Evolutionary conservation across 2,329 filamentous ascomycete species (phyloP).

Genomic region (Plectosphaerella plurivora): DNA sequence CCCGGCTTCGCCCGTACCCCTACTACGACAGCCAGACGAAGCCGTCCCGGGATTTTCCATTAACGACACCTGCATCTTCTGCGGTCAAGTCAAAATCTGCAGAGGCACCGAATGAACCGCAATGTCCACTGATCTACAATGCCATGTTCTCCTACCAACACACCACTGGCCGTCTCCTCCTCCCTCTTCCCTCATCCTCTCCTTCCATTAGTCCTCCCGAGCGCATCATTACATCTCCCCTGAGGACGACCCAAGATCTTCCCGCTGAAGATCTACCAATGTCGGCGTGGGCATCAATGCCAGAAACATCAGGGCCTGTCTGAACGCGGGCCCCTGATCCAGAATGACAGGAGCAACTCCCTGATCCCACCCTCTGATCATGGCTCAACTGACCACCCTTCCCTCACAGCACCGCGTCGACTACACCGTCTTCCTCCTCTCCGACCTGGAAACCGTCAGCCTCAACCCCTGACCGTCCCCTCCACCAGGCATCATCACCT

Average conservation of each 20-base stretch:
- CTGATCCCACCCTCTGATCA: background rate
- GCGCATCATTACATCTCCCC: slow-evolving; percentile 17
- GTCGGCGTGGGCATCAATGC: slow-evolving; percentile 16
- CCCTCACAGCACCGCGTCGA: slow-evolving; percentile 16
- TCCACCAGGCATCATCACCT: no score
- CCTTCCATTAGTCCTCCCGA: slow-evolving; percentile 2
- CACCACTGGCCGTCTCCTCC: background rate
- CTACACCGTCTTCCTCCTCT: slow-evolving; percentile 19
- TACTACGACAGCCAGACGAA: slow-evolving; percentile 20
- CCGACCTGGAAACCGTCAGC: slow-evolving; percentile 18
- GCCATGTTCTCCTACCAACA: background rate
- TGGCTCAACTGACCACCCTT: background rate
- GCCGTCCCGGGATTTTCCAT: slow-evolving; percentile 18
- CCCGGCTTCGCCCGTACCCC: no score
- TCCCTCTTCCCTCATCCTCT: background rate
- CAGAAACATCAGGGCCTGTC: slow-evolving; percentile 15
- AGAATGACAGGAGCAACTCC: slow-evolving; percentile 21
- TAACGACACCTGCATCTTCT: slow-evolving; percentile 24
- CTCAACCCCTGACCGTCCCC: slow-evolving; percentile 26
- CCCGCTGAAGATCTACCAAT: slow-evolving; percentile 14
- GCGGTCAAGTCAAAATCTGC: slow-evolving; percentile 15
- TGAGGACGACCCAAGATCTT: slow-evolving; percentile 10
- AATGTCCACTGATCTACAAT: background rate
- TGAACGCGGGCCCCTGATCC: slow-evolving; percentile 15
- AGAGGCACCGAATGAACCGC: slow-evolving; percentile 16